phyloP scores from a whole-genome alignment of 2,329 filamentous ascomycete genomes.

The Fusarium albosuccineum region DNA sequence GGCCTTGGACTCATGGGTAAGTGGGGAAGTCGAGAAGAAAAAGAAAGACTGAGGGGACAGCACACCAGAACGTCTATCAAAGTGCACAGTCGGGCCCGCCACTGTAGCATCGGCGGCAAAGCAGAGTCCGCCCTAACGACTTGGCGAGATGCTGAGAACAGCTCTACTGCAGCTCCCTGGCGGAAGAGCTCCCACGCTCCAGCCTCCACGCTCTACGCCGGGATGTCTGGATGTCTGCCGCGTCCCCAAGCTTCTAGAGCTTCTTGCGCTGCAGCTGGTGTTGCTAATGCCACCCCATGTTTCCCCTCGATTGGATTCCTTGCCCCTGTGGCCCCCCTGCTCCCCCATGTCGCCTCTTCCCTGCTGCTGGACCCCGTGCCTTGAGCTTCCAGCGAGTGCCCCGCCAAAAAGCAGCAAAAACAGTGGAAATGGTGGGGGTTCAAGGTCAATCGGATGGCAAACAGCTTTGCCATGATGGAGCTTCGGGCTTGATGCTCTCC shows the following conservation, averaged over 20 bases:
- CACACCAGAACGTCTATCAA: not conserved
- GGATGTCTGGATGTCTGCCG: not conserved
- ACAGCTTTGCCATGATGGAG: constrained; percentile 38
- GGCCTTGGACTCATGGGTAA: constrained; percentile 1
- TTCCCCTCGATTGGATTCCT: constrained; percentile 5
- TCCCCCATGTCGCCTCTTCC: constrained; percentile 22
- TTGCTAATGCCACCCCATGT: constrained; percentile 1
- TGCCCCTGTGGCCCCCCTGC: constrained; percentile 5
- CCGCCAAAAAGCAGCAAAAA: constrained; percentile 34
- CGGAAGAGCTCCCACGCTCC: not conserved
- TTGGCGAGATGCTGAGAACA: constrained; percentile 6
- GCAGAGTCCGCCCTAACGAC: not conserved
- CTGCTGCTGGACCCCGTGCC: constrained; percentile 25
- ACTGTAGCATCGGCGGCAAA: constrained; percentile 20
- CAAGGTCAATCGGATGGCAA: constrained; percentile 30
- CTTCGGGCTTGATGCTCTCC: constrained; percentile 13
- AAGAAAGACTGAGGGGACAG: constrained; percentile 4
- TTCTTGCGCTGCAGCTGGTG: constrained; percentile 5
- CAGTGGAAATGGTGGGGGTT: constrained; percentile 41
- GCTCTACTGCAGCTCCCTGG: constrained; percentile 2
- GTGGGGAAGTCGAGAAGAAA: not conserved
- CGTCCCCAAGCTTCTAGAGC: constrained; percentile 36
- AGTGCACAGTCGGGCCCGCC: constrained; percentile 3
- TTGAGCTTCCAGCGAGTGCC: constrained; percentile 26
- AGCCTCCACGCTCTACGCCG: no score